Conservation (phyloP, 805 yeast species). For the Candida germanica region DNA sequence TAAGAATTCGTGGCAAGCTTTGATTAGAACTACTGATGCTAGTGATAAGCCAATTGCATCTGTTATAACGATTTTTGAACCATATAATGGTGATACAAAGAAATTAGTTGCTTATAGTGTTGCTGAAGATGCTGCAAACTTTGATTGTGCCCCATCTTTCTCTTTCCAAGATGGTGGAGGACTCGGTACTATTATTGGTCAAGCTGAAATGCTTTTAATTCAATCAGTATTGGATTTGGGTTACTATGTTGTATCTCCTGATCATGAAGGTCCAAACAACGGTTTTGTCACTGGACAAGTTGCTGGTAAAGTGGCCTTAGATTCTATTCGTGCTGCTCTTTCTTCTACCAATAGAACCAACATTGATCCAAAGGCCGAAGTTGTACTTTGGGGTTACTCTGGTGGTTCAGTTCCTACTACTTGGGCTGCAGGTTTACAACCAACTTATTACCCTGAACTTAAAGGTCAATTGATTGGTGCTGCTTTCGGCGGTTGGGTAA, state of each 20-base stretch:
- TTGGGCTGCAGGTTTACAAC: conserved; percentile 33
- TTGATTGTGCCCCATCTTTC: conserved; percentile 26
- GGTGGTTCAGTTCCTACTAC: conserved; percentile 32
- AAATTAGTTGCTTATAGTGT: conserved; percentile 24
- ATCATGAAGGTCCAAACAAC: conserved; percentile 30
- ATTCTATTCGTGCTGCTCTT: conserved; percentile 28
- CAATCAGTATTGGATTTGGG: conserved; percentile 23
- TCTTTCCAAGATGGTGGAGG: conserved; percentile 15
- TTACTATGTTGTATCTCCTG: too few relatives aligned
- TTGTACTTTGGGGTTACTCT: conserved; percentile 29
- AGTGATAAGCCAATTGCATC: conserved; percentile 22
- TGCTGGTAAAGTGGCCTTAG: conserved; percentile 27
- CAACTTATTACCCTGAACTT: conserved; percentile 31
- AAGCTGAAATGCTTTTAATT: conserved; percentile 14
- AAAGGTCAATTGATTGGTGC: conserved; percentile 20
- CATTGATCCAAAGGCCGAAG: conserved; percentile 13
- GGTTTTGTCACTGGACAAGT: conserved; percentile 28
- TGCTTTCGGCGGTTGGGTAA: conserved; percentile 30
- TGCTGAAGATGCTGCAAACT: conserved; percentile 24
- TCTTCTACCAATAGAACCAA: conserved; percentile 13
- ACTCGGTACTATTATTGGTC: conserved; percentile 7
- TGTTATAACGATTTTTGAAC: conserved; percentile 22
- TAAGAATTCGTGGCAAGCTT: conserved; percentile 20
- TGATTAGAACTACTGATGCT: conserved; percentile 19
- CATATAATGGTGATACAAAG: conserved; percentile 26